Evolutionary conservation across 345 rosid species (phyloP).

Genomic region (Erucastrum elatum): DNA sequence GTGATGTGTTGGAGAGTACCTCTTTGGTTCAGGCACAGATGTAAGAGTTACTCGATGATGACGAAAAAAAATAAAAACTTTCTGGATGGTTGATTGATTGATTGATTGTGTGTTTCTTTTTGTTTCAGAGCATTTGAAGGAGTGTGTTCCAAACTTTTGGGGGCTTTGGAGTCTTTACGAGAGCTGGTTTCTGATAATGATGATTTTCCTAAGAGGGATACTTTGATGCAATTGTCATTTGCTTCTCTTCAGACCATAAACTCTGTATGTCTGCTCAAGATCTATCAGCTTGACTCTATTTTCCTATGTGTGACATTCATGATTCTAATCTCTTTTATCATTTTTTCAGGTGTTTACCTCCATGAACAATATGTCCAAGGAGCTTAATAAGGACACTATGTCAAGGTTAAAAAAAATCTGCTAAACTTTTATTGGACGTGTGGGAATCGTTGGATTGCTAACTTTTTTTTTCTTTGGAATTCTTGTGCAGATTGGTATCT

Average conservation of each 20-base stretch:
- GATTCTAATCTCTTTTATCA: slow-evolving; percentile 6
- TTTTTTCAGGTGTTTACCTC: slow-evolving; percentile 65
- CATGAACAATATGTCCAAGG: slow-evolving; percentile 50
- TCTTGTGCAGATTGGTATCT: slow-evolving; percentile 61
- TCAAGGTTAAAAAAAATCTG: slow-evolving; percentile 49
- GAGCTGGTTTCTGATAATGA: slow-evolving; percentile 43
- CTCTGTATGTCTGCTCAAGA: slow-evolving; percentile 54
- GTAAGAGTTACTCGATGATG: slow-evolving; percentile 50
- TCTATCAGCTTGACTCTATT: background rate
- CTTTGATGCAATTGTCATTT: slow-evolving; percentile 52
- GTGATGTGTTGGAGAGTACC: slow-evolving; percentile 59
- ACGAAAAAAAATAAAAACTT: slow-evolving; percentile 10
- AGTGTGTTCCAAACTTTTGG: slow-evolving; percentile 58
- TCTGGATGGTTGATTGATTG: slow-evolving; percentile 13
- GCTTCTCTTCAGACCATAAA: slow-evolving; percentile 55
- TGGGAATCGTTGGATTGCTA: slow-evolving; percentile 4
- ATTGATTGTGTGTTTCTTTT: slow-evolving; percentile 9
- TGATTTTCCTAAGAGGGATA: slow-evolving; percentile 46
- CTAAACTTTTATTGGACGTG: slow-evolving; percentile 1
- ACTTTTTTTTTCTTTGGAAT: background rate
- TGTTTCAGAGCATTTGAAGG: slow-evolving; percentile 68
- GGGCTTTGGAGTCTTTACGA: slow-evolving; percentile 62
- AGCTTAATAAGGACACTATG: slow-evolving; percentile 53
- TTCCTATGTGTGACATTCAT: slow-evolving; percentile 1
- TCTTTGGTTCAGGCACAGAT: slow-evolving; percentile 55